Conservation (phyloP, 441 rosid genomes). For the Bocquillonia castaneifolia region DNA sequence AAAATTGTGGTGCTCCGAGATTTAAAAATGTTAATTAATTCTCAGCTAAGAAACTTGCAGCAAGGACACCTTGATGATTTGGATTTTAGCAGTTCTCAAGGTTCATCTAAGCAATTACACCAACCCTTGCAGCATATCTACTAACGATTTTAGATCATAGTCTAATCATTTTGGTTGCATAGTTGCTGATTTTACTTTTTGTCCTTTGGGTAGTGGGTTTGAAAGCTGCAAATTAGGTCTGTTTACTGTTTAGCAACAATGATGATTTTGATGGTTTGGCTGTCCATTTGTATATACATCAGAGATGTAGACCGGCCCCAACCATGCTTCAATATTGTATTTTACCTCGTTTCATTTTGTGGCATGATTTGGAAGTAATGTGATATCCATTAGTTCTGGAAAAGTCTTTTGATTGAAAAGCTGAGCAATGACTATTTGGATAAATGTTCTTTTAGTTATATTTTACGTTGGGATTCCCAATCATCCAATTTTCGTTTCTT, state of each 20-base stretch:
- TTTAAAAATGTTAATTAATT: conserved; percentile 13
- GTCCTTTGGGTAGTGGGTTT: conserved; percentile 16
- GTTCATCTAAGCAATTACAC: conserved; percentile 19
- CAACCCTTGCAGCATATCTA: conserved; percentile 29
- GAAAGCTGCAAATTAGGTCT: conserved; percentile 22
- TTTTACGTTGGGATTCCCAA: too few species aligned
- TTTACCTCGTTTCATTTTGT: conserved; percentile 20
- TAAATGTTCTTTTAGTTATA: too few species aligned
- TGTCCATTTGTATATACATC: conserved; percentile 31
- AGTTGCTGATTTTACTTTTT: conserved; percentile 5
- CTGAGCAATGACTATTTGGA: not conserved
- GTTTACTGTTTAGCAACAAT: not conserved
- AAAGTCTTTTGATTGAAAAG: not conserved
- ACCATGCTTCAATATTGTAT: conserved; percentile 26
- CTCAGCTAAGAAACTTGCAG: conserved; percentile 24
- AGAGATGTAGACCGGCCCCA: conserved; percentile 11
- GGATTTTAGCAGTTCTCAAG: conserved; percentile 18
- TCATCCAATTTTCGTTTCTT: too few species aligned
- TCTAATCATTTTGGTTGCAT: conserved; percentile 9
- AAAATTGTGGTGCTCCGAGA: conserved; percentile 24
- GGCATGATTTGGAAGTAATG: conserved; percentile 14
- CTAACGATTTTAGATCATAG: conserved; percentile 19
- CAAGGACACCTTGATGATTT: conserved; percentile 23
- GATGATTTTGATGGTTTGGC: conserved; percentile 23
- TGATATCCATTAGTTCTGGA: conserved; percentile 1